These are phyloP conservation scores for Pittosporum tobira DNA, from an alignment of 129 eudicot genomes.

Conservation along the genomic window DNA sequence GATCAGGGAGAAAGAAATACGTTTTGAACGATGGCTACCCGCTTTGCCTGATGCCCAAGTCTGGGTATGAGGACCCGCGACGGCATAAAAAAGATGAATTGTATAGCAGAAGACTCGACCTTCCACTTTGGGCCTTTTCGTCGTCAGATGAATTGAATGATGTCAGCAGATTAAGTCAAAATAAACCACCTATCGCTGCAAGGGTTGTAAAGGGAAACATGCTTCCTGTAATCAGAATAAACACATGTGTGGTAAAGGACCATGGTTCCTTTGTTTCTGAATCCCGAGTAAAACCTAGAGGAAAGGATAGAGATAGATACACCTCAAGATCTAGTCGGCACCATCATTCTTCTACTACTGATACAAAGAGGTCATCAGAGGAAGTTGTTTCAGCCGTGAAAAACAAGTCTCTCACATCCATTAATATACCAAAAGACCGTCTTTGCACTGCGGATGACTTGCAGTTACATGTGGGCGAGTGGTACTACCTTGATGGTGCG, in stretches of 20 bases:
- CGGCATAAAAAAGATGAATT: constrained; percentile 66
- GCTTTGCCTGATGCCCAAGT: constrained; percentile 75
- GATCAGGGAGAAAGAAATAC: constrained; percentile 43
- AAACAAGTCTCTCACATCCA: constrained; percentile 31
- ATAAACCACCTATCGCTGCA: constrained; percentile 24
- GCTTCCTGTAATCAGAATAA: constrained; percentile 90
- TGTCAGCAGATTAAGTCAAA: constrained; percentile 32
- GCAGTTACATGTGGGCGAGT: constrained; percentile 78
- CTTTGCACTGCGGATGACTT: constrained; percentile 57
- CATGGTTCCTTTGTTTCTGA: constrained; percentile 73
- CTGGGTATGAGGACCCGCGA: constrained; percentile 82
- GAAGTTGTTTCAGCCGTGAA: constrained; percentile 45
- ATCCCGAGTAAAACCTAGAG: constrained; percentile 44
- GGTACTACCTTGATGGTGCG: constrained; percentile 91
- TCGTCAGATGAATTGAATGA: constrained; percentile 58
- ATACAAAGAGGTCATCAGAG: constrained; percentile 55
- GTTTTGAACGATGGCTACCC: constrained; percentile 90
- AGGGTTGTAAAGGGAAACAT: constrained; percentile 73
- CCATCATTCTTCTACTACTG: constrained; percentile 28
- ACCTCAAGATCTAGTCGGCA: constrained; percentile 46
- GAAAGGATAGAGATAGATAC: constrained; percentile 66
- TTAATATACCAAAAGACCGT: constrained; percentile 52
- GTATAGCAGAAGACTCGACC: constrained; percentile 62
- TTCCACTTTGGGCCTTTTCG: constrained; percentile 85
- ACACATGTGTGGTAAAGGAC: constrained; percentile 85